These are phyloP conservation scores for Peniophora sp. DNA, from an alignment of 1,284 basidiomycete genomes.

Conservation along the genomic window DNA sequence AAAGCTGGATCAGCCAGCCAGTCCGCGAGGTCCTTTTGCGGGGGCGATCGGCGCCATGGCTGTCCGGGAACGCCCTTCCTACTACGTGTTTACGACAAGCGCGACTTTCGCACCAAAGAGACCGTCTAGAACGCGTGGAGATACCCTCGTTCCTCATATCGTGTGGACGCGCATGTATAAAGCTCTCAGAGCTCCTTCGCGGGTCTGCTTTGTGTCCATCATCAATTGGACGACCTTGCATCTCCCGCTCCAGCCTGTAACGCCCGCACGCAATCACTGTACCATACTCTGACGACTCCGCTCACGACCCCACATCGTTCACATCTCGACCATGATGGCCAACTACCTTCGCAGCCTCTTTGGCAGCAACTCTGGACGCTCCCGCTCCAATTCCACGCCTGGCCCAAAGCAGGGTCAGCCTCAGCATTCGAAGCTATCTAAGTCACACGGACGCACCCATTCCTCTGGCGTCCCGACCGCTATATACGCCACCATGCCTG, in stretches of 20 bases:
- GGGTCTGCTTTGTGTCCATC: background rate
- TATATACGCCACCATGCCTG: slow-evolving; percentile 10
- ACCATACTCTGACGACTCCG: slow-evolving; percentile 9
- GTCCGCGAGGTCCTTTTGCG: background rate
- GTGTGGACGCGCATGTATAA: background rate
- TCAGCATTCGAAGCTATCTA: background rate
- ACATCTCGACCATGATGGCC: slow-evolving; percentile 19
- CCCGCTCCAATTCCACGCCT: slow-evolving; percentile 13
- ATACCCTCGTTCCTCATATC: background rate
- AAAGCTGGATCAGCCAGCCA: background rate
- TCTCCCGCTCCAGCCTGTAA: background rate
- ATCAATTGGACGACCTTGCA: background rate
- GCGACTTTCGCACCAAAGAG: background rate
- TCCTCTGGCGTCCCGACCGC: slow-evolving; percentile 9
- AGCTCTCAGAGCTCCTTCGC: background rate
- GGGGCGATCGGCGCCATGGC: background rate
- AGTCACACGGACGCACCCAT: background rate
- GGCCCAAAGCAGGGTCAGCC: background rate
- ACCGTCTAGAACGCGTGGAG: background rate
- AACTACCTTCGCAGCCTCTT: slow-evolving; percentile 30
- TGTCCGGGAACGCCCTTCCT: background rate
- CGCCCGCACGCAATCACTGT: slow-evolving; percentile 5
- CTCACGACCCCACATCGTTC: background rate
- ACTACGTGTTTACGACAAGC: background rate
- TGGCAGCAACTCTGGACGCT: slow-evolving; percentile 10